Evolutionary conservation across 148 eudicot genomes (phyloP), one percentile per base, ranked within the genome.

Genomic region (Amaranthus palmeri): DNA sequence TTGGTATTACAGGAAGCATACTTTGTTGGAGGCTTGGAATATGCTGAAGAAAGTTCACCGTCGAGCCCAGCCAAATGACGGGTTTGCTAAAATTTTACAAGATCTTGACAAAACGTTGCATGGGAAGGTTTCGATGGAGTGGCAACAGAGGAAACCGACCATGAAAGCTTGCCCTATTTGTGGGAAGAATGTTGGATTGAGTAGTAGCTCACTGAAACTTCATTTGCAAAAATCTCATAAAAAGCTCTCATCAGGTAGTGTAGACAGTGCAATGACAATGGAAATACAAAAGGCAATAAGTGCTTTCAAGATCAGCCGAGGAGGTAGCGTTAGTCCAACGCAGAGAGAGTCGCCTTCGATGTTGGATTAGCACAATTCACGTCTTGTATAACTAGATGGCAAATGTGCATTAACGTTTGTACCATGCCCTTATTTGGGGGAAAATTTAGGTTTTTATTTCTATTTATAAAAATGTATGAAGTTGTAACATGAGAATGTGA

Each of bases 201-300:
- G 99, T 82, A 95, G 88, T 78, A 92, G 97, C 76, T 95, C 99
- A 14, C 86, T 95, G 66, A 92, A 90, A 80, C 97, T 92, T 80
- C 99, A 95, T 82, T 69, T 95, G 75, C 97, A 95, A 84, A 95
- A 95, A 78, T 78, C 88, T 41, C 99, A 95, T 79, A 91, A 82
- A 81, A 89, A 86, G 63, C 82, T 95, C 60, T 95, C 99, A 8
- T 92, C 97, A 1, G 99, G 99, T 65, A 95, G 99, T 42, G 96
- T 95, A 71, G 99, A 95, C 82, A 95, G 97, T 77, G 99, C 99
- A 72, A 95, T 92, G 99, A 87, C 87, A 4, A 74, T 92, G 97
- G 99, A 95, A 81, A 95, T 95, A 81, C 93, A 95, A 60, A 95
- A 92, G 73, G 93, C 88, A 41, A 72, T 95, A 46, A 81, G 77